These are phyloP conservation scores for Rhododendron ovatum DNA, from an alignment of 148 eudicot genomes.

Conservation along the genomic window DNA sequence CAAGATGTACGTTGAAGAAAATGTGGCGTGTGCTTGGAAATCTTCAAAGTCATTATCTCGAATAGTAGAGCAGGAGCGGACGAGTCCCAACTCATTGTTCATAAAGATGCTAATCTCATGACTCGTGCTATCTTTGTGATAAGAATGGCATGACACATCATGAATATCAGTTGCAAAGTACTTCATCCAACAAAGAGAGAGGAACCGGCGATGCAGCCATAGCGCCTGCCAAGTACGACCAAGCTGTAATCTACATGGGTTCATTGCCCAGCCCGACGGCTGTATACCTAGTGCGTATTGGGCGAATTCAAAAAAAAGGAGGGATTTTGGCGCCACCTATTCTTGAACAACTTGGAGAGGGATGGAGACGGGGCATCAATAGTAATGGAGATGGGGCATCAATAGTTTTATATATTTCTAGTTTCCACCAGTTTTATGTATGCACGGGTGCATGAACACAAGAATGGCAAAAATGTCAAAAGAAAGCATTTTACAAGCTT, in stretches of 20 bases:
- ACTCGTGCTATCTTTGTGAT: constrained; percentile 5
- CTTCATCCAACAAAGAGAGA: constrained; percentile 58
- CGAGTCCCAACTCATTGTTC: constrained; percentile 41
- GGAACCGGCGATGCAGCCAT: constrained; percentile 92
- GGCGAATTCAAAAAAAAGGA: neutral
- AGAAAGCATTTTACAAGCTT: neutral
- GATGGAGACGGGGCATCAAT: neutral
- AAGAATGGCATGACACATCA: constrained; percentile 5
- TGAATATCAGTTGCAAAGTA: constrained; percentile 29
- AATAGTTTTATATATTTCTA: too few relatives aligned
- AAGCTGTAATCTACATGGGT: neutral
- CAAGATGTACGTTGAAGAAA: constrained; percentile 61
- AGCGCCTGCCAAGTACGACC: constrained; percentile 50
- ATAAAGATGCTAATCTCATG: constrained; percentile 27
- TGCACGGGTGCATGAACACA: neutral
- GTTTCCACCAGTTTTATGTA: neutral
- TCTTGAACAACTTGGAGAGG: neutral
- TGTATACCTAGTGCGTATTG: neutral
- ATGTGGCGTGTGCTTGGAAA: constrained; percentile 59
- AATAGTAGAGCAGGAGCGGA: constrained; percentile 45
- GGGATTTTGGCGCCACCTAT: neutral
- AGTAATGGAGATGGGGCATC: neutral
- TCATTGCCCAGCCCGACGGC: neutral
- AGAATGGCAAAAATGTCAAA: neutral
- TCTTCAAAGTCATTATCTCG: constrained; percentile 65